phyloP scores from a whole-genome alignment of 2,329 filamentous ascomycete species.

The Colletotrichum sublineola region DNA sequence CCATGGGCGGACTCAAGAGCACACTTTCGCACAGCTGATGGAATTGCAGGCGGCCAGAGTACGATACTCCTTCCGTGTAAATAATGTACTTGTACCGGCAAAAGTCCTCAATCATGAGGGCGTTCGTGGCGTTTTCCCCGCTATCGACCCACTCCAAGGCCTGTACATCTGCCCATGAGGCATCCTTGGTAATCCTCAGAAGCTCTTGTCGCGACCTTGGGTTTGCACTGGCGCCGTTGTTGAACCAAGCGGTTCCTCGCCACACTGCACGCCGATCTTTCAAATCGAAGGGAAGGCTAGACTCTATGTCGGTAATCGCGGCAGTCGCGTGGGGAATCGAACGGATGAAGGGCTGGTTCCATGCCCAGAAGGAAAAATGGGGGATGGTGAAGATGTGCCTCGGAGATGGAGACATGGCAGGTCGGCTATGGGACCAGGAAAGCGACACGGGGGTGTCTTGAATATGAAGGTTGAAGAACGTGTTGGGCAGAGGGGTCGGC shows the following conservation, averaged over 20 bases:
- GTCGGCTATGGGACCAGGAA: slow-evolving; percentile 62
- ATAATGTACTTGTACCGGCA: slow-evolving; percentile 65
- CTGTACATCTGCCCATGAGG: slow-evolving; percentile 64
- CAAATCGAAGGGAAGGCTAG: slow-evolving; percentile 31
- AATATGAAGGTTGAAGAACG: slow-evolving; percentile 65
- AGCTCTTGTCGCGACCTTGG: slow-evolving; percentile 58
- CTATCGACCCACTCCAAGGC: slow-evolving; percentile 54
- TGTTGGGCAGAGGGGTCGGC: slow-evolving; percentile 62
- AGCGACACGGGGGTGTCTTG: slow-evolving; percentile 61
- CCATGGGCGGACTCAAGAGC: slow-evolving; percentile 61
- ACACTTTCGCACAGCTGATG: slow-evolving; percentile 65
- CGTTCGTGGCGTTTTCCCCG: slow-evolving; percentile 56
- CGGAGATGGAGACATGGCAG: slow-evolving; percentile 53
- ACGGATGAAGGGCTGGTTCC: slow-evolving; percentile 64
- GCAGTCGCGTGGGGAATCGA: slow-evolving; percentile 56
- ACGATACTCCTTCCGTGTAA: slow-evolving; percentile 67
- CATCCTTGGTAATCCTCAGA: slow-evolving; percentile 50
- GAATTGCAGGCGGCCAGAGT: slow-evolving; percentile 65
- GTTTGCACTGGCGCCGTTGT: slow-evolving; percentile 53
- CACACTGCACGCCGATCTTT: slow-evolving; percentile 62
- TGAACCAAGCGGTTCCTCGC: slow-evolving; percentile 67
- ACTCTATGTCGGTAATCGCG: slow-evolving; percentile 56
- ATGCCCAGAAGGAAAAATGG: slow-evolving; percentile 69
- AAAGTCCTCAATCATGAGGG: slow-evolving; percentile 63
- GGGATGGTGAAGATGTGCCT: slow-evolving; percentile 64